Base-by-base conservation (phyloP, 2,329 filamentous ascomycete genomes). In the Stemphylium beticola region DNA sequence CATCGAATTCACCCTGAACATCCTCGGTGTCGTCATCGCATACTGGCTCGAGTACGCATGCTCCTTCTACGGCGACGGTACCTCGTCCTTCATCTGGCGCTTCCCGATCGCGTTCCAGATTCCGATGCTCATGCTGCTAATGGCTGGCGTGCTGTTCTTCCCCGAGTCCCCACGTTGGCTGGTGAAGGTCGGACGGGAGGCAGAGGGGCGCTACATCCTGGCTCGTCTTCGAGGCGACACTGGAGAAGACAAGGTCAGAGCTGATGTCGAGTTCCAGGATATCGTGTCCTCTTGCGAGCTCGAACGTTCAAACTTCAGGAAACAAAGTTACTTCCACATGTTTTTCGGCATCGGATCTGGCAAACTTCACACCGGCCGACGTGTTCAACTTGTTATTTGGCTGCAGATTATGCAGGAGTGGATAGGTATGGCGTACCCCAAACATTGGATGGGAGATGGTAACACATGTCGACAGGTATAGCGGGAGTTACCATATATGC, bases 41-140 rank as follows among this genome's bases (percentile, higher is more conserved):
- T 89, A 89, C 57, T 79, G 77, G 77, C 62, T 79, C 9, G 76
- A 77, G 46, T 78, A 72, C 58, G 86, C 85, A 2, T 77, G 85
- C 9, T 85, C 84, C 0, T 89, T 85, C 66, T 82, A 86, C 60
- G 81, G 87, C 53, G 79, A 81, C 31, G 84, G 84, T 10, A 77
- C 75, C 1, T 86, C 84, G 0, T 75, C 82, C 0, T 82, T 89
- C 64, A 81, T 82, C 36, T 89, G 87, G 86, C 77, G 87, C 4
- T 90, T 91, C 60, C 87, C 87, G 0, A 83, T 90, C 52, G 87
- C 85, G 0, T 90, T 90, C 72, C 87, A 90, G 64, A 89, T 90
- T 31, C 72, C 88, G 0, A 85, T 86, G 14, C 79, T 90, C 0
- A 61, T 89, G 2, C 41, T 83, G 0, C 78, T 90, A 0, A 78